Evolutionary conservation across 257 asterid genomes (phyloP), one percentile per base, ranked within the genome.

Genomic region (Verbena officinalis): DNA sequence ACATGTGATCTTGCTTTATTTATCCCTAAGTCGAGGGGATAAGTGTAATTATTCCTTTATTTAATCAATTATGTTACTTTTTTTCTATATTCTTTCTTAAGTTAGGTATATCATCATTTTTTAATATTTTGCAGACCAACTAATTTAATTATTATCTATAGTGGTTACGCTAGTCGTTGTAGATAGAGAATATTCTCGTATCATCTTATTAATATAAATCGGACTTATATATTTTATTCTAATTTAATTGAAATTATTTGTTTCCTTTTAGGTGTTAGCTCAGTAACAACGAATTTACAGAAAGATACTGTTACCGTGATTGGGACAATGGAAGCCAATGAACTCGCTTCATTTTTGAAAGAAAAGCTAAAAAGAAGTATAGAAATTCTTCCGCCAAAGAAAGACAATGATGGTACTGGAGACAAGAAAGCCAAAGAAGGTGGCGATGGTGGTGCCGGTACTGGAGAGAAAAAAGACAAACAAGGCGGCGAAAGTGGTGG

Each of bases 281-380:
- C 84, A 0, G 83, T 86, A 7, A 31, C 68, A 8, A 48, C 84
- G 0, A 87, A 93, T 67, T 46, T 80, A 9, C 64, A 68, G 21
- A 90, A 86, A 55, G 95, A 88, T 65, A 55, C 78, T 74, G 84
- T 93, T 67, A 84, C 82, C 12, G 86, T 83, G 0, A 76, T 44
- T 7, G 99, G 99, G 12, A 82, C 74, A 10, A 87, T 86, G 95
- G 84, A 90, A 48, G 73, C 57, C 12, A 86, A 83, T 44, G 81
- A 81, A 4, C 80, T 93, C 27, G 40, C 66, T 0, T 21, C 82
- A 0, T 83, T 74, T 62, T 78, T 93, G 71, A 81, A 72, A 49
- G 90, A 80, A n/a, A 93, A 86, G 69, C 74, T 88, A 0, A 90
- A 78, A 68, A 70, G 86, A 71, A 40, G 53, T 2, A 77, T 93